These are phyloP conservation scores for Euryodendron excelsum DNA, from an alignment of 148 eudicot genomes.

Conservation along the genomic window DNA sequence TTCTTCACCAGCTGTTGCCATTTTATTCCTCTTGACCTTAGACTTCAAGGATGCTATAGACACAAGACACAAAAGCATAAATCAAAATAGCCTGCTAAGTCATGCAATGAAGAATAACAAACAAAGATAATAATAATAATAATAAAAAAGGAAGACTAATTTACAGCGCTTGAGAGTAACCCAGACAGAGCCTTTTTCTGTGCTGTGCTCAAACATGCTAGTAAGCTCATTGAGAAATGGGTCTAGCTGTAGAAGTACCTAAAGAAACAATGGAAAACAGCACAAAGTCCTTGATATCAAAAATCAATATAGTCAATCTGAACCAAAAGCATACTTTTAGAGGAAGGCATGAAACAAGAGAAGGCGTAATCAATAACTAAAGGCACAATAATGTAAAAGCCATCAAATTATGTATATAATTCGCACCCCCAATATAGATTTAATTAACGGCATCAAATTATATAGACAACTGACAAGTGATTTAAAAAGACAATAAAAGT, in stretches of 20 bases:
- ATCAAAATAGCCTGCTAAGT: not conserved
- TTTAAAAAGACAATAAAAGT: not conserved
- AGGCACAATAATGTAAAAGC: not conserved
- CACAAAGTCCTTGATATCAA: not conserved
- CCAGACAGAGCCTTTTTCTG: conserved; percentile 88
- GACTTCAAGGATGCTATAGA: conserved; percentile 72
- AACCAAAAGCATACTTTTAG: not conserved
- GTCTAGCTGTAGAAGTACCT: conserved; percentile 73
- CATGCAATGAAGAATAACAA: not conserved
- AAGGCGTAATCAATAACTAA: not conserved
- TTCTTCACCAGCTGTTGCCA: conserved; percentile 56
- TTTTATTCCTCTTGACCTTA: conserved; percentile 59
- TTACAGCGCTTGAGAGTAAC: conserved; percentile 91
- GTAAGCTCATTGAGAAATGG: conserved; percentile 82
- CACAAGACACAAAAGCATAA: not conserved
- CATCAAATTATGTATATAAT: not conserved
- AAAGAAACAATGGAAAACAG: conserved; percentile 15
- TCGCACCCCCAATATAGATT: not conserved
- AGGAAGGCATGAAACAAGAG: not conserved
- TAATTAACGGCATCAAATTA: not conserved
- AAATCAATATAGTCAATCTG: not conserved
- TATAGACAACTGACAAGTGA: not conserved
- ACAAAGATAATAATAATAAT: too few species aligned
- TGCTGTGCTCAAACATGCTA: conserved; percentile 76
- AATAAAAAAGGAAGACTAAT: conserved; percentile 2